Base-by-base conservation (phyloP, 2,329 filamentous ascomycete genomes). In the Elsinoe batatas region DNA sequence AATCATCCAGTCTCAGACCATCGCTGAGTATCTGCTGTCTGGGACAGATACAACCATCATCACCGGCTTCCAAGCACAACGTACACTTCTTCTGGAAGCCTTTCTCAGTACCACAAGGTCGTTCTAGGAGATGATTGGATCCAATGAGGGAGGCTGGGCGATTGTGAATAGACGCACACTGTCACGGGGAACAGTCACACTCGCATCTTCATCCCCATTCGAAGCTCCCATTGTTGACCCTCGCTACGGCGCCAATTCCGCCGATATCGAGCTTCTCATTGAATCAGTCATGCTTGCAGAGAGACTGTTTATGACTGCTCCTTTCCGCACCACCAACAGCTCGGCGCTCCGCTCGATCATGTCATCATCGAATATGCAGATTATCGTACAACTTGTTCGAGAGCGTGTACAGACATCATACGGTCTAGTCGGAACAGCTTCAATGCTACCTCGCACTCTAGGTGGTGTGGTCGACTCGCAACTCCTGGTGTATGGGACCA, bases 351-450 rank as follows among this genome's bases (percentile, higher is more conserved):
- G 47, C 18, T 36, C 32, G 18, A 20, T 38, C 33, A 20, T 51
- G 33, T 51, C 47, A 5, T 36, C 33, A 18, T 54, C 66, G 4
- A 57, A 63, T 10, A 64, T 64, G 1, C 53, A 57, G 3, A 60
- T 63, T 15, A 11, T 58, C 17, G 57, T 50, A 30, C 67, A 68
- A 5, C 60, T 64, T 54, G 62, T 70, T 37, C 61, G 61, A 12
- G 57, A 54, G 7, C 57, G 58, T 4, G 61, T 71, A 13, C 66
- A 65, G n/a, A 75, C 73, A 1, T 73, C 73, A 49, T 79, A 74
- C 61, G 78, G 81, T 62, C 71, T 75, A 0, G 65, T 70, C 2
- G 76, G 79, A 11, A 79, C 74, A n/a, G 72, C 72, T 43, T 71
- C 74, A 6, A 79, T 79, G 77, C 65, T 75, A 54, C 74, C 74